Base-by-base conservation (phyloP, 139 green algal genomes). In the Dunaliella primolecta region DNA sequence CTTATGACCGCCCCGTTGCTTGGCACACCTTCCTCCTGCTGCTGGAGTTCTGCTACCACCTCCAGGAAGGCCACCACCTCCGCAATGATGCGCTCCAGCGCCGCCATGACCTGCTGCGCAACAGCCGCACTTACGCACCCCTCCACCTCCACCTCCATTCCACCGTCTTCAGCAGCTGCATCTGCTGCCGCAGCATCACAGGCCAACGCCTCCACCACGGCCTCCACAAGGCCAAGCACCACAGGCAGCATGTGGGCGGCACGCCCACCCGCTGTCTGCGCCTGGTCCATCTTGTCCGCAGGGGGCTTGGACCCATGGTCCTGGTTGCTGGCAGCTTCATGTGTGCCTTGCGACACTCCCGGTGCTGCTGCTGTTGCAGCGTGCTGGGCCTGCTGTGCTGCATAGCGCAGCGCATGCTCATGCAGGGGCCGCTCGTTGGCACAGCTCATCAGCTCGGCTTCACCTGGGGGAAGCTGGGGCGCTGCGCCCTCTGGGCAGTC, bases 41-140 rank as follows among this genome's bases (percentile, higher is more conserved):
- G 46, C 15, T 64, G 7, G 24, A 64, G 38, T 3, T 83, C 83
- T n/a, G 56, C 34, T 0, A 80, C 84, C 3, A 71, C 72, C 24
- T 94, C 90, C 57, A 94, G 84, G 83, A 89, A 93, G 81, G 93
- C 87, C 79, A 94, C 86, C 25, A 94, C 36, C 3, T 82, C 87
- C 2, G 93, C 92, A n/a, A 77, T 71, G 0, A 83, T 79, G n/a
- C 84, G 64, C 35, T 87, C 36, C 27, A 93, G 75, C 3, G 80
- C 31, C 2, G 7, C 31, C 87, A 93, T 85, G 0, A 88, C 79
- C 46, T 79, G 78, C 71, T 82, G 84, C 75, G 23, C 33, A 15
- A n/a, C 32, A 34, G 1, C 23, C 3, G 72, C 25, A 25, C 35
- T 37, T 11, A 71, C 75, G 20, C 79, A 11, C 80, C 1, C 23